Evolutionary conservation across 306 rosid genomes (phyloP).

Genomic region (Calophaca sinica): DNA sequence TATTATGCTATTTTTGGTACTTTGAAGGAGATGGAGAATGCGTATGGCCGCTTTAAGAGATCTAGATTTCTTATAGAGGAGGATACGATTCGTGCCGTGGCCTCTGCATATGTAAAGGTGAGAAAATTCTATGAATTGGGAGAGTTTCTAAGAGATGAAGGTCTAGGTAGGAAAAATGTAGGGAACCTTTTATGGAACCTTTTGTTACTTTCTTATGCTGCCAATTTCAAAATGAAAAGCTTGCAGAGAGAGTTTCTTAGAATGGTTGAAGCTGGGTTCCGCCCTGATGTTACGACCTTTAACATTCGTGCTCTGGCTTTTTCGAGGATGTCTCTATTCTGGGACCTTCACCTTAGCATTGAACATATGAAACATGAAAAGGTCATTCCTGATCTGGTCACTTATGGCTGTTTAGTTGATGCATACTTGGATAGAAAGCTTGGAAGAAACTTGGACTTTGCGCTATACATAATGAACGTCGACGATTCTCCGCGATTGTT

Average conservation of each 20-base stretch:
- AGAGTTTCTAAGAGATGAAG: conserved; percentile 78
- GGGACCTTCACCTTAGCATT: conserved; percentile 96
- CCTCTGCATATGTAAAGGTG: conserved; percentile 63
- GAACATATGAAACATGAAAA: conserved; percentile 80
- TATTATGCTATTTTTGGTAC: conserved; percentile 74
- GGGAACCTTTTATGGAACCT: conserved; percentile 92
- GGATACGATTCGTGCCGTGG: conserved; percentile 73
- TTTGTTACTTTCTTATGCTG: conserved; percentile 84
- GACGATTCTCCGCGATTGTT: conserved; percentile 59
- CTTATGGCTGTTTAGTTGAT: conserved; percentile 90
- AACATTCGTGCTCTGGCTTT: conserved; percentile 87
- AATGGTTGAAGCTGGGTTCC: conserved; percentile 79
- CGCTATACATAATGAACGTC: conserved; percentile 64
- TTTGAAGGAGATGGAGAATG: conserved; percentile 73
- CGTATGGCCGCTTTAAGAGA: conserved; percentile 68
- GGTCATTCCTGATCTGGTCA: conserved; percentile 82
- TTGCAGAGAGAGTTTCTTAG: conserved; percentile 80
- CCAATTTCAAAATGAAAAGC: conserved; percentile 91
- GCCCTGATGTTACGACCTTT: conserved; percentile 83
- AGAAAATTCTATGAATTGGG: conserved; percentile 70
- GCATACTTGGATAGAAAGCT: conserved; percentile 77
- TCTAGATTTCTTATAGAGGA: conserved; percentile 70
- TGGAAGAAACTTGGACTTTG: conserved; percentile 78
- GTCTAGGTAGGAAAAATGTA: conserved; percentile 73
- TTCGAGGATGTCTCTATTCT: conserved; percentile 86